Conservation (phyloP, 805 yeast species). For the Monosporozyma siamensis region DNA sequence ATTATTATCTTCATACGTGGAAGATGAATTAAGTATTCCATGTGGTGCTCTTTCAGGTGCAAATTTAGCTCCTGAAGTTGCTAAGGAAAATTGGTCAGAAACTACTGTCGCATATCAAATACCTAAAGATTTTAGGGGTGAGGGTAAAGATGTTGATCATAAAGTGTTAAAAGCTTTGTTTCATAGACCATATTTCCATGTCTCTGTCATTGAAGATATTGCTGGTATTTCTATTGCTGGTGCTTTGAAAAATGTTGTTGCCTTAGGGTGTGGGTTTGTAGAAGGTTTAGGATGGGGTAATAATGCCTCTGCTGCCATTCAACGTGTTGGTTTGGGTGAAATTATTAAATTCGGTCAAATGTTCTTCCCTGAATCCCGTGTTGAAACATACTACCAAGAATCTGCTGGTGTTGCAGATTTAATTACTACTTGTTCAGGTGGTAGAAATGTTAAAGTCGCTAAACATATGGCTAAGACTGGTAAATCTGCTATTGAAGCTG, state of each 20-base stretch:
- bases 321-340: slow-evolving; percentile 91
- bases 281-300: slow-evolving; percentile 99
- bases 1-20: slow-evolving; percentile 68
- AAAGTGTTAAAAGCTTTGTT: slow-evolving; percentile 66
- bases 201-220: slow-evolving; percentile 81
- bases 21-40: slow-evolving; percentile 71
- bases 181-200: slow-evolving; percentile 98
- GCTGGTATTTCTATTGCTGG: slow-evolving; percentile 96
- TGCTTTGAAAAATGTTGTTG: slow-evolving; percentile 93
- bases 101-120: slow-evolving; percentile 87
- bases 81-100: slow-evolving; percentile 92
- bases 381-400: slow-evolving; percentile 83
- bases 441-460: slow-evolving; percentile 91
- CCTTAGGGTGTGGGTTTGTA: slow-evolving; percentile 93
- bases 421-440: slow-evolving; percentile 96
- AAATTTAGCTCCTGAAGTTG: slow-evolving; percentile 94
- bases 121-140: slow-evolving; percentile 50
- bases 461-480: slow-evolving; percentile 74
- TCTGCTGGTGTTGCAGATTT: slow-evolving; percentile 97
- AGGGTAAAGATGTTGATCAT: slow-evolving; percentile 50
- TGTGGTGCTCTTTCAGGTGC: slow-evolving; percentile 98
- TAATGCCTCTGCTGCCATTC: slow-evolving; percentile 94
- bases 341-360: slow-evolving; percentile 75
- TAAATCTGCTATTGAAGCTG: slow-evolving; percentile 71
- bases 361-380: slow-evolving; percentile 67